Conservation (phyloP, 2,329 filamentous ascomycete genomes). For the Aureobasidium sp. region DNA sequence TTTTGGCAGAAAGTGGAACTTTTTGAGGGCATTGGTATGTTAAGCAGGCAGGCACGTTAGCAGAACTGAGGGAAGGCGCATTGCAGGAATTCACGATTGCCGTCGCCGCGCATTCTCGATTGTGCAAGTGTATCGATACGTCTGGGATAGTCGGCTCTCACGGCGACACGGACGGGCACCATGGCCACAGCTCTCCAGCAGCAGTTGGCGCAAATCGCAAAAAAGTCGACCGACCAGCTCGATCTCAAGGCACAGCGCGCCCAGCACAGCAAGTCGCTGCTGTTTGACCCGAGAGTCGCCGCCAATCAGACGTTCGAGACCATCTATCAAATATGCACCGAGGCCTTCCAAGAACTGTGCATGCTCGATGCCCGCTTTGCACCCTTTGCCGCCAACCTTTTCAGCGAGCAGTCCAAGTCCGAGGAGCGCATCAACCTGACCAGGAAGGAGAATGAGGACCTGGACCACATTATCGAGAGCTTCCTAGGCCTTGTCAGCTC, state of each 20-base stretch:
- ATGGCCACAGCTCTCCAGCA: slow-evolving; percentile 86
- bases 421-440: slow-evolving; percentile 85
- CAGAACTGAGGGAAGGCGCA: neutral
- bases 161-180: slow-evolving; percentile 5
- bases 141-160: neutral
- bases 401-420: slow-evolving; percentile 86
- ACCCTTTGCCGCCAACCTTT: slow-evolving; percentile 69
- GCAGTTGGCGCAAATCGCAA: slow-evolving; percentile 88
- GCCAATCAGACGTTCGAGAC: slow-evolving; percentile 84
- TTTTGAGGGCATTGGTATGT: too few relatives aligned
- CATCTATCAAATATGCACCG: slow-evolving; percentile 76
- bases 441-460: slow-evolving; percentile 68
- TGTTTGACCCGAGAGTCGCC: slow-evolving; percentile 82
- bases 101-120: neutral
- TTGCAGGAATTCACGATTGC: neutral
- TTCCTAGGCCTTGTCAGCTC: slow-evolving; percentile 77
- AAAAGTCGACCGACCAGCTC: slow-evolving; percentile 81
- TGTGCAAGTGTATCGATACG: neutral
- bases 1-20: slow-evolving; percentile 16
- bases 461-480: slow-evolving; percentile 69
- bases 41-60: too few relatives aligned
- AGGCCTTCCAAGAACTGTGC: slow-evolving; percentile 89
- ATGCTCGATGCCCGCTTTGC: slow-evolving; percentile 73
- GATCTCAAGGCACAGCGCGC: slow-evolving; percentile 90
- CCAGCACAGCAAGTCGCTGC: slow-evolving; percentile 86